Conservation (phyloP, 1,284 basidiomycete species). For the Wallemia hederae region DNA sequence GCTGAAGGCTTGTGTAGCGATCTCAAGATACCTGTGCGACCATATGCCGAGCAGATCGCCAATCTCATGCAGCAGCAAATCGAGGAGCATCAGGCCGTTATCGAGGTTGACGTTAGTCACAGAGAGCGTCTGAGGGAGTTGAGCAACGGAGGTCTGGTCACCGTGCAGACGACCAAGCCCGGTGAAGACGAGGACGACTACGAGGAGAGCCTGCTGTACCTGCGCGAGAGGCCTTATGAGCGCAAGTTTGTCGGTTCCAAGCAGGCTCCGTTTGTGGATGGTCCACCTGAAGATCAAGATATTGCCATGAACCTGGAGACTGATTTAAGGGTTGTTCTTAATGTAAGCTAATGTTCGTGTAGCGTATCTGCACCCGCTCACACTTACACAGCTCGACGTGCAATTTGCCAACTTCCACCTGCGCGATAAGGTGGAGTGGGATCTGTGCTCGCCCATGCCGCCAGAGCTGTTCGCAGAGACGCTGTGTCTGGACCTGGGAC, state of each 20-base stretch:
- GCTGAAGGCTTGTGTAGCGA: conserved; percentile 64
- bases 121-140: conserved; percentile 11
- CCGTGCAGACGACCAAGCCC: conserved; percentile 11
- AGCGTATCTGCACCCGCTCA: conserved; percentile 5
- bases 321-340: neutral
- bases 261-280: conserved; percentile 30
- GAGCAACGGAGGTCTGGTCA: conserved; percentile 7
- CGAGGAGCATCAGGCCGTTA: conserved; percentile 56
- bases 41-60: conserved; percentile 46
- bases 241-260: conserved; percentile 1
- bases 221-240: conserved; percentile 4
- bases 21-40: conserved; percentile 36
- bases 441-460: conserved; percentile 66
- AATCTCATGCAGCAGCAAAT: conserved; percentile 67
- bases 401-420: conserved; percentile 76
- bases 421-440: conserved; percentile 92
- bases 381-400: conserved; percentile 52
- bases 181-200: conserved; percentile 4
- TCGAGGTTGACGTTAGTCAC: conserved; percentile 25
- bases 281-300: conserved; percentile 34
- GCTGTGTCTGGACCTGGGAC: conserved; percentile 59
- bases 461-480: conserved; percentile 57
- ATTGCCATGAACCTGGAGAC: neutral
- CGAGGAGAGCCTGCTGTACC: conserved; percentile 5
- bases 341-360: neutral